Evolutionary conservation across 352 stramenopile species (phyloP), one percentile per base, ranked within the genome.

Genomic region (Phytopythium vexans): DNA sequence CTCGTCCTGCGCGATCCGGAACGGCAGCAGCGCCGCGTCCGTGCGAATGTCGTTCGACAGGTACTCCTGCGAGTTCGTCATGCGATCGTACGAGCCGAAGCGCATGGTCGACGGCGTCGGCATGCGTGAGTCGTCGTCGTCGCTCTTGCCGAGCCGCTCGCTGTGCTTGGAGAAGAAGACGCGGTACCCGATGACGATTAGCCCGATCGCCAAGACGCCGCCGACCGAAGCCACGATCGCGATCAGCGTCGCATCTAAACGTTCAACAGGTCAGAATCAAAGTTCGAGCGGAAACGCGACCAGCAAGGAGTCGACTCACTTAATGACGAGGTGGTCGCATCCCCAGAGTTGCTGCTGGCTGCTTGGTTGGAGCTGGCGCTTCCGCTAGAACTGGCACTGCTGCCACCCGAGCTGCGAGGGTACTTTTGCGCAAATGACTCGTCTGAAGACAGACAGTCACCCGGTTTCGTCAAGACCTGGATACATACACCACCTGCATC

Each of bases 31-130:
- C 15, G 58, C 34, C 16, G 70, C 64, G 33, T 83, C 73, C 31
- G 68, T 81, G 10, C 73, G 70, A 1, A 84, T 64, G 53, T 84
- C 73, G 44, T 80, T 74, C 12, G 33, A 43, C n/a, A 72, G 38
- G 52, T 72, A 69, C n/a, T 52, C 66, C 6, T 31, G 40, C 3
- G 58, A 14, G 12, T 37, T 46, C 27, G 37, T 31, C 16, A 21
- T 27, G 31, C 36, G 35, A 44, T 12, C 48, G 16, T 7, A n/a
- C 14, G 8, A 45, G 6, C 44, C 44, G 16, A 50, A 33, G 1
- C 31, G 31, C 3, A 33, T 40, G 5, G 44, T 40, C n/a, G 44
- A 33, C 14, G 44, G 44, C 9, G 44, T 50, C 31, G 38, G 33
- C 31, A 33, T n/a, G 8, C 31, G 44, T 6, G 31, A 27, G n/a